Evolutionary conservation across 306 rosid genomes (phyloP).

Genomic region (Mucuna pruriens): DNA sequence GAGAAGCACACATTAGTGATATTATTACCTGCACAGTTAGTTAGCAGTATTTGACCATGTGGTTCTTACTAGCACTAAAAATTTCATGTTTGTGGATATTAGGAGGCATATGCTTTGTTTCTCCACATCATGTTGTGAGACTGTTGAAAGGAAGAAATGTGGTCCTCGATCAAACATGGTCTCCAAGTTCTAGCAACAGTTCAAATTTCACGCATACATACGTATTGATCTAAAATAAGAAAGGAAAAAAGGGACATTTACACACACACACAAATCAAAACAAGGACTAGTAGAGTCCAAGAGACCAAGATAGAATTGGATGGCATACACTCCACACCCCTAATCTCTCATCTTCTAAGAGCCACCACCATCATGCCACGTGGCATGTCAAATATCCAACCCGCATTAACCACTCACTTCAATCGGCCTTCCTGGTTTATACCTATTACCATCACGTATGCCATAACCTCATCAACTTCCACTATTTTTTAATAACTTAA

Average conservation of each 20-base stretch:
- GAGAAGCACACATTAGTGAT: background rate
- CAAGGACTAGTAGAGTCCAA: slow-evolving; percentile 36
- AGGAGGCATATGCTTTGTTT: slow-evolving; percentile 34
- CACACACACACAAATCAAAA: background rate
- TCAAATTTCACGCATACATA: background rate
- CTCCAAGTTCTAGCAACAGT: slow-evolving; percentile 14
- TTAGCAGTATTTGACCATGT: slow-evolving; percentile 28
- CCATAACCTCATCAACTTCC: slow-evolving; percentile 55
- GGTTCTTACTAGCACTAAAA: background rate
- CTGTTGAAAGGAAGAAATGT: slow-evolving; percentile 36
- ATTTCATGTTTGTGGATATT: slow-evolving; percentile 1
- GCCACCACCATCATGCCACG: slow-evolving; percentile 70
- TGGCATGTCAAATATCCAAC: slow-evolving; percentile 73
- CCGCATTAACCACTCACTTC: slow-evolving; percentile 50
- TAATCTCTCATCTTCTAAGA: slow-evolving; percentile 77
- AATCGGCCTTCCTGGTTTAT: slow-evolving; percentile 38
- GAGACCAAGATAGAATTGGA: slow-evolving; percentile 52
- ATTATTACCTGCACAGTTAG: background rate
- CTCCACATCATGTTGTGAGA: slow-evolving; percentile 22
- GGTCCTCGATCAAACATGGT: slow-evolving; percentile 43
- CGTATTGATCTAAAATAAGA: background rate
- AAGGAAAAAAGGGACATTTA: background rate
- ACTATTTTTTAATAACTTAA: slow-evolving; percentile 30
- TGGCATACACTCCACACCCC: slow-evolving; percentile 66
- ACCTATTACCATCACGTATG: slow-evolving; percentile 41